A percentile compares a stretch with the other conserved stretches of the same genome.
phyloP scores from a whole-genome alignment of 345 rosid genomes.

The Euphorbia lathyris region DNA sequence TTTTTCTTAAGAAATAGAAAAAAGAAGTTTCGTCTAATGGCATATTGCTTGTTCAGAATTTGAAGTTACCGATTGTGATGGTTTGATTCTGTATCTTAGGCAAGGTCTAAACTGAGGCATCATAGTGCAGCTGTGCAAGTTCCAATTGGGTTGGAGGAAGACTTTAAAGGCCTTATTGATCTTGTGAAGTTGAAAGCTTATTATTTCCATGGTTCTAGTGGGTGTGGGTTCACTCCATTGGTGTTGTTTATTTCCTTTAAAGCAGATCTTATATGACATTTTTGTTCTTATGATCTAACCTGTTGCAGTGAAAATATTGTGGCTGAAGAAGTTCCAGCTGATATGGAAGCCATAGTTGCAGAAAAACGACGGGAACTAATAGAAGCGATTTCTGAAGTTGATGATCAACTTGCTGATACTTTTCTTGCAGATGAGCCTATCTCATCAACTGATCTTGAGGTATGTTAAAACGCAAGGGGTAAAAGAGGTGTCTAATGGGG shows the following conservation, averaged over 20 bases:
- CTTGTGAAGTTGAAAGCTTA: slow-evolving; percentile 69
- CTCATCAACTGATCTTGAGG: slow-evolving; percentile 79
- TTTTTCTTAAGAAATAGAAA: no score
- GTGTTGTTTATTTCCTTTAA: slow-evolving; percentile 2
- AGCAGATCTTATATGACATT: background rate
- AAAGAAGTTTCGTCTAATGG: no score
- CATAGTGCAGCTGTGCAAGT: slow-evolving; percentile 97
- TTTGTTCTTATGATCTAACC: slow-evolving; percentile 2
- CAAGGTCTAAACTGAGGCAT: slow-evolving; percentile 90
- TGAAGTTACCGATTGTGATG: no score
- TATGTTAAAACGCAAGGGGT: slow-evolving; percentile 17
- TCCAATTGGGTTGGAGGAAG: slow-evolving; percentile 92
- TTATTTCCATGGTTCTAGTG: slow-evolving; percentile 80
- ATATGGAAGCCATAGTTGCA: slow-evolving; percentile 69
- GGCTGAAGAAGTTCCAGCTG: slow-evolving; percentile 65
- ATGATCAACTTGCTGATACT: slow-evolving; percentile 82
- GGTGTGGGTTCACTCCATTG: slow-evolving; percentile 47
- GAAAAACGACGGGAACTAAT: slow-evolving; percentile 86
- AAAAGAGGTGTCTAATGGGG: background rate
- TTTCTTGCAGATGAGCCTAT: slow-evolving; percentile 89
- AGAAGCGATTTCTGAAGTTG: slow-evolving; percentile 93
- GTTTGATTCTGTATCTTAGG: slow-evolving; percentile 44
- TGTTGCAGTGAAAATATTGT: slow-evolving; percentile 77
- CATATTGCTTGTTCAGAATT: no score
- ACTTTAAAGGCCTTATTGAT: slow-evolving; percentile 86